Percentiles rank a stretch among this genome's conserved stretches.
Conservation (phyloP, 768 basidiomycete species). For the Pleurotus sapidus region DNA sequence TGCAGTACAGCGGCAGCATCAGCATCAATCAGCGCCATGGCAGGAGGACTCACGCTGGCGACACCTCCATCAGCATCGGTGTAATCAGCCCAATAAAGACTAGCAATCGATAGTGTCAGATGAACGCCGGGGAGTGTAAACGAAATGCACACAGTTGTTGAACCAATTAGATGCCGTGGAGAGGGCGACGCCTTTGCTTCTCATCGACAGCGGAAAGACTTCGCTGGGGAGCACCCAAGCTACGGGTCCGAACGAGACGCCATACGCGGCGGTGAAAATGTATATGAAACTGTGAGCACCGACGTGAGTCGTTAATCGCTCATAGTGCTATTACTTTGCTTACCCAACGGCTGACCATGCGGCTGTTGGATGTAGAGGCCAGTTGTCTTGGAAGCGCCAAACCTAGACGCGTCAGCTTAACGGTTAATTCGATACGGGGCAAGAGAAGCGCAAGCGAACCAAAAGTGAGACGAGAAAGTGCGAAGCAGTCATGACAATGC, state of each 20-base stretch:
- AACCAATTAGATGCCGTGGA: conserved; percentile 86
- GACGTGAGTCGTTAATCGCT: not conserved
- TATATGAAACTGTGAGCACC: conserved; percentile 53
- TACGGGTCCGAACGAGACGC: conserved; percentile 74
- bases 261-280: conserved; percentile 74
- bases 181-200: conserved; percentile 80
- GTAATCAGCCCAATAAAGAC: conserved; percentile 77
- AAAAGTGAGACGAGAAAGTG: conserved; percentile 65
- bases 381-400: conserved; percentile 46
- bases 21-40: not conserved
- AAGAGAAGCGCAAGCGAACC: conserved; percentile 30
- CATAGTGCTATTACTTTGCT: conserved; percentile 11
- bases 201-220: conserved; percentile 75
- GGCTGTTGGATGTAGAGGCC: conserved; percentile 53
- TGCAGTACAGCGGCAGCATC: conserved; percentile 18
- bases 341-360: conserved; percentile 73
- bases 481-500: conserved; percentile 58
- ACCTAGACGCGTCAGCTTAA: conserved; percentile 32
- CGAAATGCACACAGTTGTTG: conserved; percentile 61
- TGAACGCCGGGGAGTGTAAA: not conserved
- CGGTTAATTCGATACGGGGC: not conserved
- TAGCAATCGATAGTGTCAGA: conserved; percentile 20
- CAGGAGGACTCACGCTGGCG: conserved; percentile 47
- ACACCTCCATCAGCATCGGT: conserved; percentile 59
- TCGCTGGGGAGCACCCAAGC: conserved; percentile 85